Evolutionary conservation across 495 filamentous ascomycete genomes (phyloP).

Genomic region (Annulohypoxylon stygium): DNA sequence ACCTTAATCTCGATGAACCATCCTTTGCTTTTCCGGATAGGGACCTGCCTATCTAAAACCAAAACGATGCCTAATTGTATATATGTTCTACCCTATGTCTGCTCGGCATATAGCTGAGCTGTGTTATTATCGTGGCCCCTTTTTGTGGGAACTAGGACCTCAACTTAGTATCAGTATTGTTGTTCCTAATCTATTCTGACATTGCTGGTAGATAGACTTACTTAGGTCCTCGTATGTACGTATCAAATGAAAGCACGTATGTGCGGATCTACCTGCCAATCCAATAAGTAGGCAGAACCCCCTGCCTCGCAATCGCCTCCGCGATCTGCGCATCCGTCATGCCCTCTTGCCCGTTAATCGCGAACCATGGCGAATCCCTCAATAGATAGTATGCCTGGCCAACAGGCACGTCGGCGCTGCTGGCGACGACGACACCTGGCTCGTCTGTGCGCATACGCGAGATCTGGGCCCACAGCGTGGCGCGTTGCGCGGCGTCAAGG

Average conservation of each 20-base stretch:
- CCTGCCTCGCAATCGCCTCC: slow-evolving; percentile 47
- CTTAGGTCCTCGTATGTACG: neutral
- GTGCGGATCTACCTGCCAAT: slow-evolving; percentile 37
- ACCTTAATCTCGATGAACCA: neutral
- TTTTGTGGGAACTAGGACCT: neutral
- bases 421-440: slow-evolving; percentile 35
- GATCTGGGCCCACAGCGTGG: slow-evolving; percentile 43
- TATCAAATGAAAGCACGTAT: neutral
- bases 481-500: slow-evolving; percentile 39
- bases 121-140: neutral
- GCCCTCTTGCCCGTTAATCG: slow-evolving; percentile 48
- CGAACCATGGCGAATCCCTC: slow-evolving; percentile 47
- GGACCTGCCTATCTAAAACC: slow-evolving; percentile 30
- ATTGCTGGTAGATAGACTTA: neutral
- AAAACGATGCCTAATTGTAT: neutral
- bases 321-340: slow-evolving; percentile 50
- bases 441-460: slow-evolving; percentile 45
- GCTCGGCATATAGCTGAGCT: neutral
- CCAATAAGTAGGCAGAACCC: slow-evolving; percentile 47
- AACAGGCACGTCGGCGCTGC: slow-evolving; percentile 30
- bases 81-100: neutral
- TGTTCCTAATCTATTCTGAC: no score
- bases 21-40: slow-evolving; percentile 20
- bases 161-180: no score
- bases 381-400: slow-evolving; percentile 49